These are phyloP conservation scores for Ophiosphaerella narmari DNA, from an alignment of 2,329 filamentous ascomycete species.

Conservation along the genomic window DNA sequence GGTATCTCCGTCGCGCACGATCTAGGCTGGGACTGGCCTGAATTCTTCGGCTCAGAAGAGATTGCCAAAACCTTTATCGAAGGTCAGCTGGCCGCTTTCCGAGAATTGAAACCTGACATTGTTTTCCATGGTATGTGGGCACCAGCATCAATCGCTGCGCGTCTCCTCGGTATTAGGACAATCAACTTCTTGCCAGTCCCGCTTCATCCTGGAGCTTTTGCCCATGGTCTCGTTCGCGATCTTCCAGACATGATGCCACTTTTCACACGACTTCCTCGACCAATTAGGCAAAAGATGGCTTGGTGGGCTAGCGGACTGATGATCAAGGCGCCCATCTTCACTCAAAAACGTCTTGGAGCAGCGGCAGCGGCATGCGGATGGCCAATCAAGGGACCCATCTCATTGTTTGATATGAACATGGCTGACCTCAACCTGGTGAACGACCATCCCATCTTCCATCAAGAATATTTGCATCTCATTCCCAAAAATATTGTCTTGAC, in stretches of 20 bases:
- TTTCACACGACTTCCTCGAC: slow-evolving; percentile 37
- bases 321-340: slow-evolving; percentile 39
- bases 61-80: slow-evolving; percentile 39
- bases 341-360: slow-evolving; percentile 36
- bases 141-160: slow-evolving; percentile 36
- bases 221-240: slow-evolving; percentile 37
- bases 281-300: slow-evolving; percentile 30
- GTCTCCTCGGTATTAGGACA: slow-evolving; percentile 35
- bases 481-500: slow-evolving; percentile 39
- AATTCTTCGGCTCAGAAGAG: slow-evolving; percentile 40
- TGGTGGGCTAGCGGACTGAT: slow-evolving; percentile 34
- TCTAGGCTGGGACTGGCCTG: slow-evolving; percentile 41
- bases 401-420: slow-evolving; percentile 43
- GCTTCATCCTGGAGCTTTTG: slow-evolving; percentile 31
- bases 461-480: slow-evolving; percentile 34
- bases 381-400: slow-evolving; percentile 36
- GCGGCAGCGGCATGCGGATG: slow-evolving; percentile 35
- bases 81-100: slow-evolving; percentile 36
- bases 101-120: slow-evolving; percentile 35
- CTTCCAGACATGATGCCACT: slow-evolving; percentile 40
- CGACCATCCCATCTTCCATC: slow-evolving; percentile 39
- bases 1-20: slow-evolving; percentile 39
- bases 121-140: slow-evolving; percentile 44
- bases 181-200: slow-evolving; percentile 41
- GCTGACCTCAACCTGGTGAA: slow-evolving; percentile 42